A percentile compares a stretch with the other conserved stretches of the same genome.
Conservation (phyloP, 2,329 filamentous ascomycete genomes). For the Boeremia lycopersici region DNA sequence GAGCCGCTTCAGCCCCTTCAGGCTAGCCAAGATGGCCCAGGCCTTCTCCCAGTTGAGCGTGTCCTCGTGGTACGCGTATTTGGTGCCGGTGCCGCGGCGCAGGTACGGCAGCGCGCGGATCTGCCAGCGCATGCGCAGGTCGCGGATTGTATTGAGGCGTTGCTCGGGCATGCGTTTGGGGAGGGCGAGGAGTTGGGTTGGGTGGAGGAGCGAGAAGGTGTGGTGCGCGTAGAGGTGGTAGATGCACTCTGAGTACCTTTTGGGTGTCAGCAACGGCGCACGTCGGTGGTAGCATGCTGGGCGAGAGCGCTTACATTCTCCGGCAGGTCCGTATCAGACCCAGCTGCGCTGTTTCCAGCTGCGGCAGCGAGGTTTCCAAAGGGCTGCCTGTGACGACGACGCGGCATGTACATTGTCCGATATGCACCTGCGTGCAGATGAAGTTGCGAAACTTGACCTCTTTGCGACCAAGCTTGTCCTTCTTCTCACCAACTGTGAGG, state of each 20-base stretch:
- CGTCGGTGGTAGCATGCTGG: too few species aligned
- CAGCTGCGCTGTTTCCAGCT: constrained; percentile 10
- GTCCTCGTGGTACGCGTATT: constrained; percentile 43
- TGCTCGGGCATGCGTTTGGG: constrained; percentile 33
- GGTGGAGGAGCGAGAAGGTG: constrained; percentile 42
- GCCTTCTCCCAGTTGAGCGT: constrained; percentile 41
- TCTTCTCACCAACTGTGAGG: constrained; percentile 38
- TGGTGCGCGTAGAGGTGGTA: constrained; percentile 38
- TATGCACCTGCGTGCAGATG: constrained; percentile 30
- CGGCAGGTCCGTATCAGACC: constrained; percentile 33
- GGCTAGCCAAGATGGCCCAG: constrained; percentile 36
- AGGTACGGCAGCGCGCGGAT: constrained; percentile 44
- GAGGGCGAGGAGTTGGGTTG: constrained; percentile 43
- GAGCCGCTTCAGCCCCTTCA: constrained; percentile 35
- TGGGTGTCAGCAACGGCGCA: not conserved
- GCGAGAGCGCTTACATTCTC: constrained; percentile 27
- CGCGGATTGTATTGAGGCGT: constrained; percentile 36
- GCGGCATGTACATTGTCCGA: constrained; percentile 31
- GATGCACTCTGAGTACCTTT: constrained; percentile 42
- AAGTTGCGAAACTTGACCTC: constrained; percentile 38
- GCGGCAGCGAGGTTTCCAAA: constrained; percentile 6
- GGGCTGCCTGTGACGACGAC: constrained; percentile 35
- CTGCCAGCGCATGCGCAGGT: constrained; percentile 39
- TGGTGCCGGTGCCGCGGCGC: constrained; percentile 26
- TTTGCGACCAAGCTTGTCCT: constrained; percentile 11